Evolutionary conservation across 1,284 basidiomycete species (phyloP).

Genomic region (Moesziomyces sp.): DNA sequence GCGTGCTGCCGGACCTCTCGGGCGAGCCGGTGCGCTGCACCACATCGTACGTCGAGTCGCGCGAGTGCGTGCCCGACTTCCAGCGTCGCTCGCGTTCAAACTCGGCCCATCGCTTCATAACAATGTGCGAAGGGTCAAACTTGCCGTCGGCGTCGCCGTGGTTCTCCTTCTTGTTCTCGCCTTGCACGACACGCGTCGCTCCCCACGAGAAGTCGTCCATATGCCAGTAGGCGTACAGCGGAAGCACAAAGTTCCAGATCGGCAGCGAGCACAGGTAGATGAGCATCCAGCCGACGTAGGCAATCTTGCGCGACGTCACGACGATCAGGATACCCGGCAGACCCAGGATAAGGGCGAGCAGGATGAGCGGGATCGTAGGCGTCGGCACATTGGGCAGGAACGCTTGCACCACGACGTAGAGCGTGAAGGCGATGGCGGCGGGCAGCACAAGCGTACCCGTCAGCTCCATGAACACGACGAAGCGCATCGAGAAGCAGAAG

Average conservation of each 20-base stretch:
- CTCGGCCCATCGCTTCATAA: slow-evolving; percentile 99
- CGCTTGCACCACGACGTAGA: slow-evolving; percentile 67
- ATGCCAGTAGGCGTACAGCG: slow-evolving; percentile 68
- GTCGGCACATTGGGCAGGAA: slow-evolving; percentile 51
- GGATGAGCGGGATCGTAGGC: slow-evolving; percentile 62
- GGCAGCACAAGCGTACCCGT: slow-evolving; percentile 70
- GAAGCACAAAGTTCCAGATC: slow-evolving; percentile 70
- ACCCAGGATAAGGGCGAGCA: slow-evolving; percentile 70
- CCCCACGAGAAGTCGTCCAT: slow-evolving; percentile 70
- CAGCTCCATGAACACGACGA: slow-evolving; percentile 70
- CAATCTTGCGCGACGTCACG: slow-evolving; percentile 69
- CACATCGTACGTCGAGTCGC: slow-evolving; percentile 79
- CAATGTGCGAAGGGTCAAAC: slow-evolving; percentile 94
- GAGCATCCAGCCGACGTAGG: slow-evolving; percentile 70
- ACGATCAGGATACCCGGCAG: slow-evolving; percentile 70
- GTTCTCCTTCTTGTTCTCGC: slow-evolving; percentile 63
- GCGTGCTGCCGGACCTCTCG: slow-evolving; percentile 58
- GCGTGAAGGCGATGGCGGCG: slow-evolving; percentile 70
- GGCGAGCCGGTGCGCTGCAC: slow-evolving; percentile 54
- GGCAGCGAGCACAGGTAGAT: slow-evolving; percentile 70
- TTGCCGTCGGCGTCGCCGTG: slow-evolving; percentile 75
- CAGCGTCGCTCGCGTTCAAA: slow-evolving; percentile 95
- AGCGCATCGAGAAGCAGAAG: slow-evolving; percentile 71
- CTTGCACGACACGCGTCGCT: slow-evolving; percentile 68
- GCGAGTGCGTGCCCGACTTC: slow-evolving; percentile 84